These are phyloP conservation scores for Aspergillus cavernicola DNA, from an alignment of 495 filamentous ascomycete genomes.

Conservation along the genomic window DNA sequence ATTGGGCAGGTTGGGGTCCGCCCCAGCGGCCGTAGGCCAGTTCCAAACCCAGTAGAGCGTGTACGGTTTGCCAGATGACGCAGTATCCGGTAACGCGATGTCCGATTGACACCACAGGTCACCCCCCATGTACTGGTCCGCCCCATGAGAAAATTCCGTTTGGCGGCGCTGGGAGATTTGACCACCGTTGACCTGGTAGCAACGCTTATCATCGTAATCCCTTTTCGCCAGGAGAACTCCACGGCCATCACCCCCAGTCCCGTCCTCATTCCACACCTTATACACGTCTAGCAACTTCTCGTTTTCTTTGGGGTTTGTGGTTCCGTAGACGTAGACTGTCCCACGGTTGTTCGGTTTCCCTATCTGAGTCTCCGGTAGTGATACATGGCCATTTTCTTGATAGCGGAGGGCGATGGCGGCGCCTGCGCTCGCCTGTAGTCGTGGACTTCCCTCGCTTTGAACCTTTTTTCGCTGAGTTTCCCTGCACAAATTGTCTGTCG, in stretches of 20 bases:
- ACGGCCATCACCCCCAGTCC: slow-evolving; percentile 69
- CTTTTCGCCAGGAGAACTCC: slow-evolving; percentile 69
- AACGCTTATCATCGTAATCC: slow-evolving; percentile 79
- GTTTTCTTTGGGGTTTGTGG: slow-evolving; percentile 54
- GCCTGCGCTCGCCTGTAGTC: slow-evolving; percentile 63
- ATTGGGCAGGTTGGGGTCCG: slow-evolving; percentile 43
- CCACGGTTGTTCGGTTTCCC: slow-evolving; percentile 68
- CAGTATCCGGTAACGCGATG: slow-evolving; percentile 60
- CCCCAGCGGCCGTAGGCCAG: slow-evolving; percentile 60
- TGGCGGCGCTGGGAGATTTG: slow-evolving; percentile 54
- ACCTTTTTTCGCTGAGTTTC: slow-evolving; percentile 46
- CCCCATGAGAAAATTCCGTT: slow-evolving; percentile 41
- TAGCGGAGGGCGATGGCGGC: slow-evolving; percentile 69
- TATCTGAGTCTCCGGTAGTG: slow-evolving; percentile 52
- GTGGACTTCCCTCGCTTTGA: slow-evolving; percentile 54
- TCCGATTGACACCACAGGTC: slow-evolving; percentile 76
- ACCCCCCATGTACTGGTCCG: slow-evolving; percentile 41
- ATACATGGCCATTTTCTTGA: slow-evolving; percentile 87
- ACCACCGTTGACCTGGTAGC: slow-evolving; percentile 63
- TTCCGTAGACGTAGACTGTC: slow-evolving; percentile 79
- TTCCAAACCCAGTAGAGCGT: slow-evolving; percentile 94
- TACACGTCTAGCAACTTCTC: slow-evolving; percentile 69
- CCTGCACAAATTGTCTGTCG: slow-evolving; percentile 51
- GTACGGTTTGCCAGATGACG: slow-evolving; percentile 50
- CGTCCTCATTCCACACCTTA: slow-evolving; percentile 67